These are phyloP conservation scores for Thalassiosira pacifica DNA, from an alignment of 352 stramenopile genomes.

Conservation along the genomic window DNA sequence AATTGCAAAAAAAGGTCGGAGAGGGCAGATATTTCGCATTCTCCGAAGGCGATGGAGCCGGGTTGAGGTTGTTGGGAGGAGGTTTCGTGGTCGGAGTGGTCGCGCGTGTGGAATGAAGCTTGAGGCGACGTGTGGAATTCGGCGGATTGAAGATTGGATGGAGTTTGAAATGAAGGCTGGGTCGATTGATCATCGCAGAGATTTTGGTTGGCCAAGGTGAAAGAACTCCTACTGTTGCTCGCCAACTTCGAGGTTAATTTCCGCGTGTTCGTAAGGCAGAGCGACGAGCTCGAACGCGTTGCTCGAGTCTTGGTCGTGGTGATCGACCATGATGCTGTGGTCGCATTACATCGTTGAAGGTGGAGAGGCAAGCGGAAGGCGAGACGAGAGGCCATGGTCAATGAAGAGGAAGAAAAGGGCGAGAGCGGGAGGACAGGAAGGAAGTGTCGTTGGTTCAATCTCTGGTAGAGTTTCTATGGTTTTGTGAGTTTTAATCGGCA, in stretches of 20 bases:
- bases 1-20: slow-evolving; percentile 82
- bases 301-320: background rate
- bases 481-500: too few relatives aligned
- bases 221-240: background rate
- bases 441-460: too few relatives aligned
- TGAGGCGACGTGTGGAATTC: slow-evolving; percentile 39
- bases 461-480: too few relatives aligned
- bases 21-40: slow-evolving; percentile 75
- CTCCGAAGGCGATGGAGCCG: slow-evolving; percentile 73
- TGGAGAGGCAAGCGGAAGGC: slow-evolving; percentile 6
- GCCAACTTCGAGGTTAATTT: background rate
- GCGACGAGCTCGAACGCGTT: background rate
- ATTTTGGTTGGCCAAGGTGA: background rate
- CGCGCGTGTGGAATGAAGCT: slow-evolving; percentile 24
- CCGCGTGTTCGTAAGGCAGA: background rate
- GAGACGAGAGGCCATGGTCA: slow-evolving; percentile 23
- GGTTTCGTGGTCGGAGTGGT: background rate
- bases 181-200: background rate
- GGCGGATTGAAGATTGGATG: background rate
- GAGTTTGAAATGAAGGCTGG: background rate
- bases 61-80: background rate
- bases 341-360: background rate
- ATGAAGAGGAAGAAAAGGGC: too few relatives aligned
- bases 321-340: background rate
- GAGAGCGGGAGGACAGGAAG: too few relatives aligned